Evolutionary conservation across 768 basidiomycete species (phyloP), one percentile per base, ranked within the genome.

Genomic region (Agrocybe pediades): DNA sequence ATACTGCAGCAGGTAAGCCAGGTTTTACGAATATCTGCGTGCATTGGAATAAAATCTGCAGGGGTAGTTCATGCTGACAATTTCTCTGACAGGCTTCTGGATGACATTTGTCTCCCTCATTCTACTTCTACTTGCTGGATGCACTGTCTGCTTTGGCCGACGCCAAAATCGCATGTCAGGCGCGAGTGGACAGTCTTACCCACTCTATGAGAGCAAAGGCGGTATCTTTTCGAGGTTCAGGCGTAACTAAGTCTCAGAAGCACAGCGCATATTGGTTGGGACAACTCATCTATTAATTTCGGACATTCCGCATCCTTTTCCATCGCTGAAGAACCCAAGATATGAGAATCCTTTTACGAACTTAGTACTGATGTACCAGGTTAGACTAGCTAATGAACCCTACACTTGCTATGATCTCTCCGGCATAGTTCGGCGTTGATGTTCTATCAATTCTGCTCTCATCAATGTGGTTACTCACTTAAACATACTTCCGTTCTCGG

Each of bases 91-190:
- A 87, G 88, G 80, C 6, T 90, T 90, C 67, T 91, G 89, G 89
- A 66, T 91, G 67, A 89, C 87, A 1, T 83, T 91, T 60, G 82
- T 77, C 17, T 67, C 84, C 13, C 71, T 91, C 64, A 70, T 90
- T 58, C 77, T 90, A 3, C 77, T 86, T 25, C 68, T 83, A 39
- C 64, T 89, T 51, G 86, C 81, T n/a, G 86, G 86, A 48, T 81
- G 81, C 74, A 84, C 85, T 2, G 83, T 89, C 27, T 87, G 85
- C 74, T 82, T 87, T 56, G 87, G 86, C 9, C 81, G 86, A 33
- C 75, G 85, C 52, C 79, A 73, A 51, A 74, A 77, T 53, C 77
- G 86, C 57, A 73, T 79, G 72, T 64, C 78, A 0, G 72, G 44
- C 25, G 49, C 55, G 5, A 13, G 11, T 6, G 33, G 33, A 36